These are phyloP conservation scores for Melastoma malabathricum DNA, from an alignment of 345 rosid genomes.

Conservation along the genomic window DNA sequence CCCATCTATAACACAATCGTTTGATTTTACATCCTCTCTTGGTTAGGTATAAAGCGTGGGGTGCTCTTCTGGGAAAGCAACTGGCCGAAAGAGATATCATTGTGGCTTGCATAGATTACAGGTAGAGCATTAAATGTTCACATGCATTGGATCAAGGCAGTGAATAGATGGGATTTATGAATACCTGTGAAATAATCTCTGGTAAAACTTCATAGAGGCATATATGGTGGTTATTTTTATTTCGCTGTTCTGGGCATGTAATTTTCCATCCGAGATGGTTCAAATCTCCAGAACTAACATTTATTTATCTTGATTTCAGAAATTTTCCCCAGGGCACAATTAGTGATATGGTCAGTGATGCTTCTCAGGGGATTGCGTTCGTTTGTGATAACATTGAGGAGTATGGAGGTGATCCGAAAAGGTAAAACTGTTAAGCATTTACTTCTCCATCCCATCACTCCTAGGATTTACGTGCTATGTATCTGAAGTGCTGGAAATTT, in stretches of 20 bases:
- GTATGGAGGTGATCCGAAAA: conserved; percentile 88
- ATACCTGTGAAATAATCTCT: no score
- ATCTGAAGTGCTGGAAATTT: conserved; percentile 2
- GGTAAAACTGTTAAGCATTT: conserved; percentile 18
- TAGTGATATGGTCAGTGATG: conserved; percentile 79
- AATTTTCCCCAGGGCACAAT: conserved; percentile 96
- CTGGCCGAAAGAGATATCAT: conserved; percentile 86
- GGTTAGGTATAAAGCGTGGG: conserved; percentile 98
- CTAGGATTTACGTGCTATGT: not conserved
- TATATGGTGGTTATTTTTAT: no score
- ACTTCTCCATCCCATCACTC: not conserved
- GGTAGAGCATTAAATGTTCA: conserved; percentile 26
- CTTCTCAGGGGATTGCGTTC: conserved; percentile 73
- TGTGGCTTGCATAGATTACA: conserved; percentile 92
- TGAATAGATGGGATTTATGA: no score
- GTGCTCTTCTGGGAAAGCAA: conserved; percentile 84
- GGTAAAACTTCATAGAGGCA: no score
- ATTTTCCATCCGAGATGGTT: no score
- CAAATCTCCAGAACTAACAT: not conserved
- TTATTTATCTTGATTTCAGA: conserved; percentile 25
- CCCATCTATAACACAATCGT: conserved; percentile 3
- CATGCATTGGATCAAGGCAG: no score
- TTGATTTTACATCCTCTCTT: conserved; percentile 9
- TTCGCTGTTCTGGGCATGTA: no score
- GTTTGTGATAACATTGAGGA: conserved; percentile 57